phyloP scores from a whole-genome alignment of 2,329 filamentous ascomycete species.

The Fonsecaea pedrosoi region DNA sequence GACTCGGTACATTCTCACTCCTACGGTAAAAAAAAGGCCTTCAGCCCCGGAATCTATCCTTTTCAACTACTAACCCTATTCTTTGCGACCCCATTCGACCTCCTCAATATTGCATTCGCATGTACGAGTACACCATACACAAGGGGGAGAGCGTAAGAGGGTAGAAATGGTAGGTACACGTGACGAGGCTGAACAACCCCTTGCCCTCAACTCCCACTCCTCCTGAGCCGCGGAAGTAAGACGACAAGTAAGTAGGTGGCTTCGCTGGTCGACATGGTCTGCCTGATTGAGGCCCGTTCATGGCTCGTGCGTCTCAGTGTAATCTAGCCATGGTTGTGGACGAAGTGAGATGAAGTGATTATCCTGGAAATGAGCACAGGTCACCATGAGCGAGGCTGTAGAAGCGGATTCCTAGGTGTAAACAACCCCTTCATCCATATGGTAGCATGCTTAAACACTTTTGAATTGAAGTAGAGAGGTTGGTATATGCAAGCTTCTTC shows the following conservation, averaged over 20 bases:
- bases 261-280: not conserved
- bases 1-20: too few species aligned
- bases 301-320: too few species aligned
- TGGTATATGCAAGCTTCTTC: constrained; percentile 29
- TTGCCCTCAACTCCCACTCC: not conserved
- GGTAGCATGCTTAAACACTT: constrained; percentile 11
- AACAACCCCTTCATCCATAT: not conserved
- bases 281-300: too few species aligned
- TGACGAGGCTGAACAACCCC: not conserved
- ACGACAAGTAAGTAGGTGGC: not conserved
- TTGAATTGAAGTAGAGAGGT: constrained; percentile 39
- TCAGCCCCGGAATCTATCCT: too few species aligned
- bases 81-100: too few species aligned
- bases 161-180: not conserved
- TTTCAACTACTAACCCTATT: too few species aligned
- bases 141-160: too few species aligned
- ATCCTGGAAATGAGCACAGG: not conserved
- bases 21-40: too few species aligned
- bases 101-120: too few species aligned
- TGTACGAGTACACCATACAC: too few species aligned
- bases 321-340: not conserved
- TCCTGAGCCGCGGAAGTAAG: too few species aligned
- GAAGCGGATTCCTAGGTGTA: not conserved
- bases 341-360: not conserved
- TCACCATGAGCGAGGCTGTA: not conserved